Percentiles rank a stretch among this genome's conserved stretches.
Evolutionary conservation across 345 rosid genomes (phyloP).

Genomic region (Syzygium grande): DNA sequence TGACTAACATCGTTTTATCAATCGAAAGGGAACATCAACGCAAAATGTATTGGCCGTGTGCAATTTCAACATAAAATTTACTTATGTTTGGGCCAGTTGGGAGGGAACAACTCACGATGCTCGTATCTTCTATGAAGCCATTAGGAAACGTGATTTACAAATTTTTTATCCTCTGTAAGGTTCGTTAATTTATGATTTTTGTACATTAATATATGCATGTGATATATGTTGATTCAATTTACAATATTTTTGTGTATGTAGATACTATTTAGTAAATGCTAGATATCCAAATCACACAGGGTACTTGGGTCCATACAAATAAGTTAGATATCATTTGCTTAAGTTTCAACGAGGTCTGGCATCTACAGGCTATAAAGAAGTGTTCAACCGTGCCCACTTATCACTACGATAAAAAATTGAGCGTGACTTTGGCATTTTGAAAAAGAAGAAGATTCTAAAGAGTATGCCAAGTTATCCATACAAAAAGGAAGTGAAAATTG

Average conservation of each 20-base stretch:
- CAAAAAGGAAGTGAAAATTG: too few relatives aligned
- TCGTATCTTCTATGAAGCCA: neutral
- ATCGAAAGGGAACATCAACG: rapidly evolving
- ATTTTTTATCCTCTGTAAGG: too few relatives aligned
- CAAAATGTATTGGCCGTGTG: neutral
- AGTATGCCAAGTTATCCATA: neutral
- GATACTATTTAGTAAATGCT: neutral
- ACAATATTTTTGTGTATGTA: too few relatives aligned
- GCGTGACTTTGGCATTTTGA: neutral
- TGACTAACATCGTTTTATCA: too few relatives aligned
- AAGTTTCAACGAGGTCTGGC: rapidly evolving
- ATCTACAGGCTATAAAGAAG: neutral
- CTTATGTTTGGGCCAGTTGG: rapidly evolving
- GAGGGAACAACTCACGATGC: neutral
- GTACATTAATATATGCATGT: neutral
- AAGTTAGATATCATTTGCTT: neutral
- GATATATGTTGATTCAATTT: neutral
- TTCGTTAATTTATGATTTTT: too few relatives aligned
- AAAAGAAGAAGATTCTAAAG: neutral
- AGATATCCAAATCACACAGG: neutral
- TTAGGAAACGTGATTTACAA: neutral
- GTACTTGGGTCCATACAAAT: too few relatives aligned
- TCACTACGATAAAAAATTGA: too few relatives aligned
- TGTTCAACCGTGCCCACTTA: neutral
- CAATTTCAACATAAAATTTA: too few relatives aligned